Evolutionary conservation across 2,329 filamentous ascomycete genomes (phyloP).

Genomic region (Sporothrix brunneoviolacea): DNA sequence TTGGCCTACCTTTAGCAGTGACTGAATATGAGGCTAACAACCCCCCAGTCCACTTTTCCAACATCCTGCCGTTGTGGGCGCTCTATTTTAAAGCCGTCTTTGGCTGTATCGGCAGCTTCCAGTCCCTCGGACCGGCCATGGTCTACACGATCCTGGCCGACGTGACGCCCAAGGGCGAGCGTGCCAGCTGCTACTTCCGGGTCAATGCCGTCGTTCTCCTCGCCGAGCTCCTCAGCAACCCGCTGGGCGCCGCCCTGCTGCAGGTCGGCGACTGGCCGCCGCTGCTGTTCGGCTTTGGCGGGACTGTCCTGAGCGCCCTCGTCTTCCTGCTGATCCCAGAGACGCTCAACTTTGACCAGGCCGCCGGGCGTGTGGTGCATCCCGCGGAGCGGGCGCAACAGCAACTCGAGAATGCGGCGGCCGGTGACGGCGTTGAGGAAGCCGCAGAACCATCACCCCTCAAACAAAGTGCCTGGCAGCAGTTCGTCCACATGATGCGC

Average conservation of each 20-base stretch:
- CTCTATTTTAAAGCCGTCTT: conserved; percentile 29
- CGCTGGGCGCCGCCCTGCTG: conserved; percentile 36
- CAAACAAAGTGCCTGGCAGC: too few relatives aligned
- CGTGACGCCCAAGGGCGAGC: conserved; percentile 30
- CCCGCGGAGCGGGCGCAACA: background rate
- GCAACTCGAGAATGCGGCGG: background rate
- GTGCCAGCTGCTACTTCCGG: conserved; percentile 37
- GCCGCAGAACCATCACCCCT: too few relatives aligned
- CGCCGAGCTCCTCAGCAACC: conserved; percentile 33
- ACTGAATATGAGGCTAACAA: too few relatives aligned
- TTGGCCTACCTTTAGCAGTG: conserved; percentile 31
- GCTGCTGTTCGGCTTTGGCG: conserved; percentile 29
- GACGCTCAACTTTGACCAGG: conserved; percentile 30
- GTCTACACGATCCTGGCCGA: conserved; percentile 41
- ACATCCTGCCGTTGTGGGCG: conserved; percentile 36
- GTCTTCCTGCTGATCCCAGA: conserved; percentile 34
- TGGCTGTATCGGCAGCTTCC: conserved; percentile 36
- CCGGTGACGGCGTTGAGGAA: background rate
- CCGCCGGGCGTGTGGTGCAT: background rate
- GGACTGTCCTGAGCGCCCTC: conserved; percentile 25
- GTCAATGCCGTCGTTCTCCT: conserved; percentile 31
- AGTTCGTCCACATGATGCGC: background rate
- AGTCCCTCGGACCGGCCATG: conserved; percentile 35
- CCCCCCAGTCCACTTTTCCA: too few relatives aligned
- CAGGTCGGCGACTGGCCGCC: conserved; percentile 32